Evolutionary conservation across 805 yeast genomes (phyloP), one percentile per base, ranked within the genome.

Genomic region (Ogataea nonfermentans): DNA sequence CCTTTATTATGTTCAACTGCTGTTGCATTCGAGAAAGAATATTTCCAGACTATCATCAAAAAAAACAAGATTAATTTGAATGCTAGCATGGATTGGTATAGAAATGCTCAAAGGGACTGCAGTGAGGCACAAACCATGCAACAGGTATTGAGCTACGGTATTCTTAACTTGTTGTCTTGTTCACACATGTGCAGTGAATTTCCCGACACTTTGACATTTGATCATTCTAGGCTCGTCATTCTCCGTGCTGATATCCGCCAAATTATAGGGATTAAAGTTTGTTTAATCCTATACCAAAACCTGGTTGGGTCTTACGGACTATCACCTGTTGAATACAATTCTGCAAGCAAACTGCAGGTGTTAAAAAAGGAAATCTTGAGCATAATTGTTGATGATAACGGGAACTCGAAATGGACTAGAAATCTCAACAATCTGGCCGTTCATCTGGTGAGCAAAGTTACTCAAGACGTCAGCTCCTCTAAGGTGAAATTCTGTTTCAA

Each of bases 391-490:
- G 95, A 87, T 62, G 87, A 84, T 43, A 84, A 81, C 53, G 95
- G 95, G 2, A 85, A 84, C 58, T 78, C 86, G 43, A 86, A 89
- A 65, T 87, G 96, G 96, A 87, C 96, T 1, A 76, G 86, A 55
- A 87, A 87, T 60, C 76, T 86, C 17, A 74, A 78, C 47, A 70
- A 84, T 11, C 76, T 88, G 46, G 76, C 91, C 4, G 70, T 87
- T 44, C 95, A 83, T 56, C 55, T 84, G 34, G 74, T 75, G 24
- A 74, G 75, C 49, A 65, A 63, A 36, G 32, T 53, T 32, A 43
- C 44, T 8, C 29, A 29, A 15, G 49, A 46, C 44, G 51, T 63
- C 8, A 67, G 66, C 19, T 52, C 63, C 29, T 61, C 72, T 0
- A 73, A 73, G 42, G 68, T 78, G 31, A 77, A 73, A 37, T 83